These are phyloP conservation scores for Epichloe gansuensis DNA, from an alignment of 2,329 filamentous ascomycete genomes.

Conservation along the genomic window DNA sequence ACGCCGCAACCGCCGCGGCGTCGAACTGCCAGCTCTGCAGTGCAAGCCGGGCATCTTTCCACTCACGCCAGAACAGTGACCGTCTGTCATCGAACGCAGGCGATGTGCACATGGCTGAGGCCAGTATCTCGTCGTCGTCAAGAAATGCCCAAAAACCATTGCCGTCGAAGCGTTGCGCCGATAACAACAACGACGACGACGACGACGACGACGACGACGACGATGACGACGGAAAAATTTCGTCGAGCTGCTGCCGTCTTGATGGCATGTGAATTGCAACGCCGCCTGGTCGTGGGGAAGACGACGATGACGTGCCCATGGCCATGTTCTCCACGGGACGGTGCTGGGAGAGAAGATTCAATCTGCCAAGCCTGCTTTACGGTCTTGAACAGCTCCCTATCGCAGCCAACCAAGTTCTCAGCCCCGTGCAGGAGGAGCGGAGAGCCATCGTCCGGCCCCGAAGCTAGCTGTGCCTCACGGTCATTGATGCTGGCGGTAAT, in stretches of 20 bases:
- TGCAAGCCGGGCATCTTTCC: conserved; percentile 64
- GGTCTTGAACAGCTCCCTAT: conserved; percentile 73
- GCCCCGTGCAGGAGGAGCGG: conserved; percentile 45
- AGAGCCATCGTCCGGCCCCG: conserved; percentile 47
- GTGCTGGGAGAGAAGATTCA: conserved; percentile 72
- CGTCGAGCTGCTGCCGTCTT: conserved; percentile 3
- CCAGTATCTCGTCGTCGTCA: conserved; percentile 40
- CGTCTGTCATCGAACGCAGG: conserved; percentile 44
- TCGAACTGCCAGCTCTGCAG: conserved; percentile 76
- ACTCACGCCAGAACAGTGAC: conserved; percentile 69
- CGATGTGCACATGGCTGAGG: conserved; percentile 27
- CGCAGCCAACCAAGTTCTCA: conserved; percentile 81
- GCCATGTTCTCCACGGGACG: conserved; percentile 34
- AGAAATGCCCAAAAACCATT: conserved; percentile 49
- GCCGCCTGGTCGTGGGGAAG: conserved; percentile 4
- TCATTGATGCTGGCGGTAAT: conserved; percentile 88
- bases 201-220: conserved; percentile 9
- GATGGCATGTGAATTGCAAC: neutral
- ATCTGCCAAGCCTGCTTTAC: conserved; percentile 70
- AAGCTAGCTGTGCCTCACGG: conserved; percentile 68
- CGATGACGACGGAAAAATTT: conserved; percentile 10
- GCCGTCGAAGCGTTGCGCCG: conserved; percentile 50
- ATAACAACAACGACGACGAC: conserved; percentile 12
- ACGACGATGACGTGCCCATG: conserved; percentile 5
- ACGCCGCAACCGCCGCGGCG: conserved; percentile 34